These are phyloP conservation scores for Globisporangium spinosum DNA, from an alignment of 352 stramenopile species.

Conservation along the genomic window DNA sequence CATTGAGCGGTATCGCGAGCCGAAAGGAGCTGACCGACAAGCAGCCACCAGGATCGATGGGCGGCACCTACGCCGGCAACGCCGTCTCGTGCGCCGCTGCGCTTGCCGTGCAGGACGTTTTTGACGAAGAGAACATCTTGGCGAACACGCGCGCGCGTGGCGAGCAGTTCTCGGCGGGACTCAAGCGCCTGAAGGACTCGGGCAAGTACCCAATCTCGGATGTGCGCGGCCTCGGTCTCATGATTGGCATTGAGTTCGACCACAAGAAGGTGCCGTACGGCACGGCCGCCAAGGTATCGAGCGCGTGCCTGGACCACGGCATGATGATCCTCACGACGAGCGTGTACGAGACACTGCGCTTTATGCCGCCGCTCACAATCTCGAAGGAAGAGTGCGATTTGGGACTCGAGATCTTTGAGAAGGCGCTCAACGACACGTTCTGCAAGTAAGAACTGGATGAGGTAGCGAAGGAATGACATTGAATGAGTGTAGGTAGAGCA, in stretches of 20 bases:
- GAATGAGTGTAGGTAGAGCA: not conserved
- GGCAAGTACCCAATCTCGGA: conserved; percentile 78
- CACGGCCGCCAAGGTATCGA: conserved; percentile 67
- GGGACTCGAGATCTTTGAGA: conserved; percentile 58
- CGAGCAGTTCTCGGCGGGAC: conserved; percentile 58
- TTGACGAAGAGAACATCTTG: conserved; percentile 87
- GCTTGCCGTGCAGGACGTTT: conserved; percentile 83
- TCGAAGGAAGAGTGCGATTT: conserved; percentile 65
- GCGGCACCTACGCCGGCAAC: conserved; percentile 91
- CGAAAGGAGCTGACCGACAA: conserved; percentile 83
- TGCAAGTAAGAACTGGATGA: conserved; percentile 17
- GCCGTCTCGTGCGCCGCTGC: conserved; percentile 88
- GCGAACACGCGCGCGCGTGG: conserved; percentile 77
- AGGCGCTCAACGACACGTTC: conserved; percentile 47
- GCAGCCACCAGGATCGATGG: conserved; percentile 88
- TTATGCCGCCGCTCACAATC: conserved; percentile 91
- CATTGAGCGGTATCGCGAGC: conserved; percentile 87
- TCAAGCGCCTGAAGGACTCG: conserved; percentile 74
- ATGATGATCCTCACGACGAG: conserved; percentile 91
- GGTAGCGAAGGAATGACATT: not conserved
- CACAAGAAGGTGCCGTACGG: conserved; percentile 41
- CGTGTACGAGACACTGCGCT: conserved; percentile 90
- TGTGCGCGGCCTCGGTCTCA: conserved; percentile 87
- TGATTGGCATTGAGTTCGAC: conserved; percentile 92
- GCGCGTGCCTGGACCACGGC: conserved; percentile 81